Evolutionary conservation across 805 yeast genomes (phyloP), one percentile per base, ranked within the genome.

Genomic region (Starmerella asiatica): DNA sequence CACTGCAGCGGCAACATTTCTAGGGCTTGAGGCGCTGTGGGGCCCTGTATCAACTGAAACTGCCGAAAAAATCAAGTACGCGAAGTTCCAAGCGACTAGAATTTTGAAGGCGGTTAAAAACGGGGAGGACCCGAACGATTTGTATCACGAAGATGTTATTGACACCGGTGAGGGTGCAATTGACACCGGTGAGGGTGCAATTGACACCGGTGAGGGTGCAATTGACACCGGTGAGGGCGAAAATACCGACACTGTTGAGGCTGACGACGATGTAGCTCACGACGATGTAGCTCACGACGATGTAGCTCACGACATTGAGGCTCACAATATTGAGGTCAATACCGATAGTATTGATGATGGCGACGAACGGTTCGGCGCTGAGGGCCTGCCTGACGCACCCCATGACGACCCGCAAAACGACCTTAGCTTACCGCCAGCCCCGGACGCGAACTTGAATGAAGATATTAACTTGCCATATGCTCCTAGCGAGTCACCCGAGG

Each of bases 71-170:
- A 63, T 68, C 34, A 74, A 73, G 51, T 79, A 71, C 48, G 71
- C 80, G 14, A 76, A 76, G 54, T 76, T 62, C 52, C 79, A 75
- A 46, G 71, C 78, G 14, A 67, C 73, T 6, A 58, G 80, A 29
- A 75, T 77, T 21, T 53, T 76, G 38, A 68, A 64, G 45, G 65
- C 72, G 0, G 49, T 64, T 29, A 68, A 63, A 43, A 54, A 55
- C 5, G 75, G 74, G 1, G 65, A 67, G 28, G 75, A 76, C 50
- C 81, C 81, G 4, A 73, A 78, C 56, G 75, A 67, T 31, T 63
- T 66, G 49, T 60, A 67, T 0, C 56, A 27, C 5, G 43, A 20
- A n/a, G 24, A 27, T 16, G 14, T 18, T 8, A 19, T 14, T 4
- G 34, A 18, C 15, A 36, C 27, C n/a, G 39, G 20, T 18, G 31